phyloP scores from a whole-genome alignment of 1,284 basidiomycete genomes.

The Ceratobasidium theobromae region DNA sequence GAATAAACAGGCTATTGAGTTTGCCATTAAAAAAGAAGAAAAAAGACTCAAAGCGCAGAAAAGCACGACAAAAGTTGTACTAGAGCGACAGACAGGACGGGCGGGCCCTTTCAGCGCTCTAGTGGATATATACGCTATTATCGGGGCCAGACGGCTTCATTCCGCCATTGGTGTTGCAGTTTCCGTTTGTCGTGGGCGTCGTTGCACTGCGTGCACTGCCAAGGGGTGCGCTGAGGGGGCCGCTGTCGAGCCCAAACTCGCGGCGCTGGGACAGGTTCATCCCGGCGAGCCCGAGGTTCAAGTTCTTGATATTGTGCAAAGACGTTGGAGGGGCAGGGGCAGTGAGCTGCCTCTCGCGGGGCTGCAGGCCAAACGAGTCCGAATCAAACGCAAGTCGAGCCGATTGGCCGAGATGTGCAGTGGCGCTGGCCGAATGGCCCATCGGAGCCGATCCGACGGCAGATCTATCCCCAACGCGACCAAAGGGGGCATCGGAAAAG shows the following conservation, averaged over 20 bases:
- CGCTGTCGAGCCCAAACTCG: constrained; percentile 23
- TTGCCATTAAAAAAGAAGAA: constrained; percentile 10
- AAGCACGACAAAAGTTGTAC: background rate
- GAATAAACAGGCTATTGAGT: background rate
- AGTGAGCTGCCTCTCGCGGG: constrained; percentile 19
- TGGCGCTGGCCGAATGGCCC: background rate
- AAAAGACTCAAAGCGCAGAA: constrained; percentile 8
- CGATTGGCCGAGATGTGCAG: background rate
- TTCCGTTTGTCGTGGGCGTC: background rate
- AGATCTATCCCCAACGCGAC: background rate
- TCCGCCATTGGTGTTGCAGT: constrained; percentile 9
- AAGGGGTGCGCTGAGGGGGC: constrained; percentile 21
- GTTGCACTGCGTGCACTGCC: background rate
- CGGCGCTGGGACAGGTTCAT: constrained; percentile 17
- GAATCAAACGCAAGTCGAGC: constrained; percentile 19
- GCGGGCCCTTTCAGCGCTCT: constrained; percentile 26
- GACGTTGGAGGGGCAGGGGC: background rate
- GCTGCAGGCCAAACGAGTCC: constrained; percentile 17
- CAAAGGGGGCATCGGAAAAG: constrained; percentile 2
- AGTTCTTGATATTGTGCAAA: background rate
- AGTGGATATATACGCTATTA: constrained; percentile 30
- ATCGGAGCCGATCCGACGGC: background rate
- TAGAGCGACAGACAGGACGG: constrained; percentile 29
- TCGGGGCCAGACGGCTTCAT: constrained; percentile 5
- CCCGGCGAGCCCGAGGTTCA: constrained; percentile 24